Evolutionary conservation across 306 rosid genomes (phyloP).

Genomic region (Quercus glauca): DNA sequence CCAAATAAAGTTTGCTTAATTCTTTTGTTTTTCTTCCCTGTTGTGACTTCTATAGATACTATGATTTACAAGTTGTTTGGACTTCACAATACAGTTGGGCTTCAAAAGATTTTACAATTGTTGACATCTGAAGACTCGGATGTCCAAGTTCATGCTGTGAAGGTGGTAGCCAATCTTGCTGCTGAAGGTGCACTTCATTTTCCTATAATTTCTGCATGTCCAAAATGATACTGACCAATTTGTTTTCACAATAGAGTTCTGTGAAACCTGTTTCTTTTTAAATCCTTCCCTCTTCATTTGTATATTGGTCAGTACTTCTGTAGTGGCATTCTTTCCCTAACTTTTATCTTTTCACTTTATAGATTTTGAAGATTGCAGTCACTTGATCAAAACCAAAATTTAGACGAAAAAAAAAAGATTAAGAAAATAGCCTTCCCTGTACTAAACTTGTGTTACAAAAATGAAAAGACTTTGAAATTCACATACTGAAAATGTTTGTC

Average conservation of each 20-base stretch:
- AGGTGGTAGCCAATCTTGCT: conserved; percentile 79
- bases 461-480: neutral
- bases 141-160: conserved; percentile 67
- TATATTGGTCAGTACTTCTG: neutral
- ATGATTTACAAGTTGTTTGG: conserved; percentile 13
- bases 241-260: neutral
- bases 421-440: neutral
- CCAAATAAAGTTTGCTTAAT: neutral
- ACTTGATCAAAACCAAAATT: neutral
- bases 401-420: neutral
- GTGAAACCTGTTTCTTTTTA: neutral
- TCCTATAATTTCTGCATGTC: conserved; percentile 2
- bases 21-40: neutral
- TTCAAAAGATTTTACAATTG: conserved; percentile 56
- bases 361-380: neutral
- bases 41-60: conserved; percentile 6
- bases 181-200: conserved; percentile 56
- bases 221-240: neutral
- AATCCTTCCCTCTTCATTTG: neutral
- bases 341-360: neutral
- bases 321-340: neutral
- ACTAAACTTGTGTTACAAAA: neutral
- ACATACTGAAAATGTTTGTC: neutral
- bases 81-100: conserved; percentile 50
- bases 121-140: conserved; percentile 56